These are phyloP conservation scores for Mycena filopes DNA, from an alignment of 768 basidiomycete genomes.

Conservation along the genomic window DNA sequence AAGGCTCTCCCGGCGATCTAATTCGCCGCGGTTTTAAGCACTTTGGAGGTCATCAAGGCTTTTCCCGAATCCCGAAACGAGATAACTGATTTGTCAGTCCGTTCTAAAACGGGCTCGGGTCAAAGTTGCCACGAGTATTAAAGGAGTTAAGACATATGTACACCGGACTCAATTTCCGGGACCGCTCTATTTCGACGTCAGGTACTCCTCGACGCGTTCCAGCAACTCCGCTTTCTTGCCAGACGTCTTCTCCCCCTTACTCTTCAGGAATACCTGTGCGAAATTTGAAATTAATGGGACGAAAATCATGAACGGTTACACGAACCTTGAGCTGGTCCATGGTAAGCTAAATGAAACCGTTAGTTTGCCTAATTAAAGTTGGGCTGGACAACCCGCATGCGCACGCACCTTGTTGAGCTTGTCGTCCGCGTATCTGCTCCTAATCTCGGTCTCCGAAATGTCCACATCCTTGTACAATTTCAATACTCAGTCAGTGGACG, in stretches of 20 bases:
- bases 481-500: not conserved
- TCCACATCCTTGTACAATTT: constrained; percentile 61
- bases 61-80: too few species aligned
- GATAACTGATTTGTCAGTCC: too few species aligned
- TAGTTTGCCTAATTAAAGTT: not conserved
- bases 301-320: too few species aligned
- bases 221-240: constrained; percentile 82
- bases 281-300: too few species aligned
- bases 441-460: constrained; percentile 79
- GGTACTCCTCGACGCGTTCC: constrained; percentile 72
- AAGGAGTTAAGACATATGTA: too few species aligned
- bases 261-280: constrained; percentile 61
- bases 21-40: too few species aligned
- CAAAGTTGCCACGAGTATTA: too few species aligned
- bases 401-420: constrained; percentile 64
- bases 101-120: not conserved
- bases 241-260: constrained; percentile 66
- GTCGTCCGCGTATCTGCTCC: constrained; percentile 69
- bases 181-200: constrained; percentile 46
- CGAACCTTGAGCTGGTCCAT: constrained; percentile 83
- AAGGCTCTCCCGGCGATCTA: too few species aligned
- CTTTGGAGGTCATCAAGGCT: too few species aligned
- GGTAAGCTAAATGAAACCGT: constrained; percentile 61
- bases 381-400: constrained; percentile 46
- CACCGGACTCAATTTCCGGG: too few species aligned